These are phyloP conservation scores for Cutaneotrichosporon mucoides DNA, from an alignment of 1,284 basidiomycete genomes.

Conservation along the genomic window DNA sequence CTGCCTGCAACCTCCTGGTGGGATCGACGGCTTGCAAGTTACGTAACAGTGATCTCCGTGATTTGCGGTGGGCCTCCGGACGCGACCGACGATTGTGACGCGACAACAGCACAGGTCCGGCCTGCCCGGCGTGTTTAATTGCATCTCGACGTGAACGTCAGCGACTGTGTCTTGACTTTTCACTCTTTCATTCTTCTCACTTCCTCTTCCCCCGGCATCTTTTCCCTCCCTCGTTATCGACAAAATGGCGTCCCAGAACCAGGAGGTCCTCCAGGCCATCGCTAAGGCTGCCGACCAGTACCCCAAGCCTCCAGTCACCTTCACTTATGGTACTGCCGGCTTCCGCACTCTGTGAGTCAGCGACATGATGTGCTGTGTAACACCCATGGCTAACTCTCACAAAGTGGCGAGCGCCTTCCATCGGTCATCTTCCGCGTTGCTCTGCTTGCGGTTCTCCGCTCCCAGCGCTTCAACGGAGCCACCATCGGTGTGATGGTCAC, in stretches of 20 bases:
- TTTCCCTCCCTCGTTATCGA: too few relatives aligned
- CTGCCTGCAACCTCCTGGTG: too few relatives aligned
- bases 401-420: constrained; percentile 75
- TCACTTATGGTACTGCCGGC: constrained; percentile 91
- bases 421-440: constrained; percentile 91
- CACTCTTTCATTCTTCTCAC: neutral
- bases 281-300: constrained; percentile 41
- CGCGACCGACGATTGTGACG: too few relatives aligned
- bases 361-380: neutral
- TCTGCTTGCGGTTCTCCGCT: constrained; percentile 81
- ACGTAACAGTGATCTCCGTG: too few relatives aligned
- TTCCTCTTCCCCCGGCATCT: neutral
- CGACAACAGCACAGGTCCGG: too few relatives aligned
- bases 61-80: too few relatives aligned
- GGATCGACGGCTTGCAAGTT: too few relatives aligned
- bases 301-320: constrained; percentile 54
- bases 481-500: constrained; percentile 98
- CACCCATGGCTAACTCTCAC: neutral
- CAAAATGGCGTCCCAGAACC: neutral
- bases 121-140: too few relatives aligned
- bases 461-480: constrained; percentile 82
- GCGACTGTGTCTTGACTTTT: neutral
- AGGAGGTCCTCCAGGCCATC: constrained; percentile 34
- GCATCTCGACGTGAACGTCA: too few relatives aligned
- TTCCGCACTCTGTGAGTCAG: constrained; percentile 79